phyloP scores from a whole-genome alignment of 495 filamentous ascomycete genomes.

The Extremus antarcticus region DNA sequence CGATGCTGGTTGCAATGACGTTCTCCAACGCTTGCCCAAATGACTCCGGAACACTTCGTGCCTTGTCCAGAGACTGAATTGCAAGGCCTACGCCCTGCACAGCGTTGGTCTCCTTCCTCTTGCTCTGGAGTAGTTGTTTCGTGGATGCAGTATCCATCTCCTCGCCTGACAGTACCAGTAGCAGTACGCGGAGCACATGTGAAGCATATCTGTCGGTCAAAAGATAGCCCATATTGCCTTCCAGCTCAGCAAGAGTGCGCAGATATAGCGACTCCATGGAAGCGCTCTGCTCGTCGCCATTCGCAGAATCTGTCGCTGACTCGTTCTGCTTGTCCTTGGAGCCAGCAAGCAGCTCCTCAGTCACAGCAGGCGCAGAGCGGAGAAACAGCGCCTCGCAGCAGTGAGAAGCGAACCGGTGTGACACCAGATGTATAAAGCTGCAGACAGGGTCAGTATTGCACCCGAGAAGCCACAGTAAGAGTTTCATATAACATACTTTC shows the following conservation, averaged over 20 bases:
- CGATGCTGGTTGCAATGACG: conserved; percentile 62
- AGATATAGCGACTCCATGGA: conserved; percentile 82
- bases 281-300: conserved; percentile 32
- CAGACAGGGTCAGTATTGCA: not conserved
- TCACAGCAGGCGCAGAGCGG: conserved; percentile 65
- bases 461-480: not conserved
- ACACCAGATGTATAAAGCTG: conserved; percentile 72
- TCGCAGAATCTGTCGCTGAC: conserved; percentile 31
- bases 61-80: conserved; percentile 29
- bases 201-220: conserved; percentile 85
- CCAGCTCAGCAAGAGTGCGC: conserved; percentile 66
- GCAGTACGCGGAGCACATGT: conserved; percentile 72
- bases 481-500: conserved; percentile 48
- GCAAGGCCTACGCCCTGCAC: conserved; percentile 32
- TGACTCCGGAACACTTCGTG: conserved; percentile 54
- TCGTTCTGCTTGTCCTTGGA: not conserved
- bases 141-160: conserved; percentile 54
- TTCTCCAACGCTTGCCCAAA: conserved; percentile 67
- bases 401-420: conserved; percentile 92
- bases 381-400: conserved; percentile 92
- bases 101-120: conserved; percentile 74
- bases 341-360: conserved; percentile 51
- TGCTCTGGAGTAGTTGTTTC: conserved; percentile 66
- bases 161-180: conserved; percentile 75
- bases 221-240: conserved; percentile 70